phyloP scores from a whole-genome alignment of 1,284 basidiomycete genomes.

The Moniliophthora roreri region DNA sequence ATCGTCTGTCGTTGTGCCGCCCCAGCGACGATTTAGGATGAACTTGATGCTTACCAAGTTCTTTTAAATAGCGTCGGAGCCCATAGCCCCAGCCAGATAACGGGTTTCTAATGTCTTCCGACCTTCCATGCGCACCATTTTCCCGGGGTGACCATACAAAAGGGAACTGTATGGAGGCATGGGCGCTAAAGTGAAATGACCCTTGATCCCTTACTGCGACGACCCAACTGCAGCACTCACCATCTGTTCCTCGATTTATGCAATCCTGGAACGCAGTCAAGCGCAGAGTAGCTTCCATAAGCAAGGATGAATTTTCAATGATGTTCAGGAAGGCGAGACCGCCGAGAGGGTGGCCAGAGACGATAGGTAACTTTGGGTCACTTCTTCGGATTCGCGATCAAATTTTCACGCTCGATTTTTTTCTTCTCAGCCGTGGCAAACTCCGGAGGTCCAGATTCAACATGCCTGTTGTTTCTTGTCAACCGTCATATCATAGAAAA shows the following conservation, averaged over 20 bases:
- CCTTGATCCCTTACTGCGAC: neutral
- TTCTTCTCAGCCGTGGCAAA: slow-evolving; percentile 59
- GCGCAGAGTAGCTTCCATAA: slow-evolving; percentile 28
- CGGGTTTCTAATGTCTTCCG: too few relatives aligned
- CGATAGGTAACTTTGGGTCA: slow-evolving; percentile 44
- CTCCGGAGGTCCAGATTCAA: slow-evolving; percentile 80
- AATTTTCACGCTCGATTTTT: neutral
- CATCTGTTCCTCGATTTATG: too few relatives aligned
- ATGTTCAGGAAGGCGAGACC: slow-evolving; percentile 39
- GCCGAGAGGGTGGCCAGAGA: slow-evolving; percentile 37
- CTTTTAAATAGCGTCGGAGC: too few relatives aligned
- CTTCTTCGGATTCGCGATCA: neutral
- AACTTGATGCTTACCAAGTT: too few relatives aligned
- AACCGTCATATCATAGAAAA: slow-evolving; percentile 35
- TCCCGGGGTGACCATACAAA: too few relatives aligned
- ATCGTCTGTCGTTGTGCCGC: too few relatives aligned
- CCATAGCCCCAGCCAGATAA: too few relatives aligned
- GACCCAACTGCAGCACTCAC: neutral
- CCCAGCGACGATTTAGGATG: too few relatives aligned
- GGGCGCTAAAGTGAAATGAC: too few relatives aligned
- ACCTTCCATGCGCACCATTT: too few relatives aligned
- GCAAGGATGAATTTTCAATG: slow-evolving; percentile 41
- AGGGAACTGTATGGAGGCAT: too few relatives aligned
- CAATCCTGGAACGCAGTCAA: neutral
- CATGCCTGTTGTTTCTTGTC: slow-evolving; percentile 70